phyloP scores from a whole-genome alignment of 108 stramenopile genomes.

The Fistulifera pelliculosa region DNA sequence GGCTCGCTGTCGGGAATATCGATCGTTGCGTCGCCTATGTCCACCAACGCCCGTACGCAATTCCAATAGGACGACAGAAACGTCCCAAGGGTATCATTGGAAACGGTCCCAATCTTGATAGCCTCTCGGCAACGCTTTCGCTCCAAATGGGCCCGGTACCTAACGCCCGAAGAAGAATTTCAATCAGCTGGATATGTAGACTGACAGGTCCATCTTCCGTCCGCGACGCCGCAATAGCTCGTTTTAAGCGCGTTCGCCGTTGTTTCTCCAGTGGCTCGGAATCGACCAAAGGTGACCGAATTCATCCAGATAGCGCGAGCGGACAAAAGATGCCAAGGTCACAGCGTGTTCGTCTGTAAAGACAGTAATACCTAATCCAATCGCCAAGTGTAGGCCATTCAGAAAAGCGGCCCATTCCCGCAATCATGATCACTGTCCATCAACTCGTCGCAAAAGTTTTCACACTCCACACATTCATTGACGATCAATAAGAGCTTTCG shows the following conservation, averaged over 20 bases:
- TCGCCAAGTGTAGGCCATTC: constrained; percentile 16
- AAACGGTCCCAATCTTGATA: background rate
- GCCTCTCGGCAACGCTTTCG: constrained; percentile 5
- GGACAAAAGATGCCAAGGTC: constrained; percentile 27
- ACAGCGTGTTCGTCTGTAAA: constrained; percentile 29
- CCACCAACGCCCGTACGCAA: constrained; percentile 31
- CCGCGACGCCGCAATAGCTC: background rate
- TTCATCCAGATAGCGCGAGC: constrained; percentile 2
- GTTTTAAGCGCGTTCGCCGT: constrained; percentile 7
- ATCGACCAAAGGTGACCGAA: constrained; percentile 6
- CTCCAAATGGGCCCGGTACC: background rate
- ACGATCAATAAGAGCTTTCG: constrained; percentile 25
- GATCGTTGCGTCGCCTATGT: constrained; percentile 31
- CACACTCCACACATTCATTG: constrained; percentile 32
- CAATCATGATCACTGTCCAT: constrained; percentile 8
- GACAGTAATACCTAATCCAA: constrained; percentile 14
- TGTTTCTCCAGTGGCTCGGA: background rate
- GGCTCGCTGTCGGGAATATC: constrained; percentile 18
- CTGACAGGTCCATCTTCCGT: constrained; percentile 3
- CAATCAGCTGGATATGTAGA: background rate
- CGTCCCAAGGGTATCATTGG: constrained; percentile 3
- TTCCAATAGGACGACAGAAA: constrained; percentile 7
- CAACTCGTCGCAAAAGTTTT: constrained; percentile 14
- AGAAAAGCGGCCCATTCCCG: constrained; percentile 9
- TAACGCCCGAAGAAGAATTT: background rate